A percentile compares a stretch with the other conserved stretches of the same genome.
Conservation (phyloP, 2,329 filamentous ascomycete species). For the Aspergillus persii region DNA sequence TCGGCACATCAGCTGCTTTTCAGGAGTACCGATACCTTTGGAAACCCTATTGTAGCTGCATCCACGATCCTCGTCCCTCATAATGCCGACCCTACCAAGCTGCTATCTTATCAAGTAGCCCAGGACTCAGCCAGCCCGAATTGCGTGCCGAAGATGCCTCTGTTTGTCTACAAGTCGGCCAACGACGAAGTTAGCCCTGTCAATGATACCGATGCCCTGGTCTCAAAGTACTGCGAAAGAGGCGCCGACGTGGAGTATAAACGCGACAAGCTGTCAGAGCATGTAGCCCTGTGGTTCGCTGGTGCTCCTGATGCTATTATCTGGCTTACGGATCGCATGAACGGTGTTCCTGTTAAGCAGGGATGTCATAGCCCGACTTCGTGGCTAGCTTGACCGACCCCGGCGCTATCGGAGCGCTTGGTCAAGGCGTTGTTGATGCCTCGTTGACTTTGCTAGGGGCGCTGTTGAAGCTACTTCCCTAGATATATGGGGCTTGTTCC, state of each 20-base stretch:
- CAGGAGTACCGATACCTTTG: conserved; percentile 38
- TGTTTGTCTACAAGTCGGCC: conserved; percentile 53
- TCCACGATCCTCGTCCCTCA: conserved; percentile 41
- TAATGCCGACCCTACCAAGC: conserved; percentile 27
- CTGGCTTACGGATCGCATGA: conserved; percentile 28
- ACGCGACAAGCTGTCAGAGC: conserved; percentile 45
- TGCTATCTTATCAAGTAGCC: conserved; percentile 46
- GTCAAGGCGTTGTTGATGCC: neutral
- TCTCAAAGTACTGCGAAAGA: conserved; percentile 41
- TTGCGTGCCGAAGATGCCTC: conserved; percentile 44
- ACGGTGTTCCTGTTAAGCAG: conserved; percentile 7
- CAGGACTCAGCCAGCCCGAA: conserved; percentile 27
- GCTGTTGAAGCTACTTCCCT: neutral
- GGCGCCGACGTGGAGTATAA: conserved; percentile 46
- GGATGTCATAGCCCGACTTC: conserved; percentile 15
- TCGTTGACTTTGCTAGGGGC: neutral
- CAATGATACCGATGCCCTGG: conserved; percentile 44
- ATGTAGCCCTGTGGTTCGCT: conserved; percentile 36
- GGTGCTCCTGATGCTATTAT: conserved; percentile 33
- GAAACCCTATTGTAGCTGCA: conserved; percentile 38
- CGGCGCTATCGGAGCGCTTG: conserved; percentile 7
- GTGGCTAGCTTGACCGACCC: conserved; percentile 17
- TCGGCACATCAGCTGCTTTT: conserved; percentile 40
- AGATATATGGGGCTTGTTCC: too few relatives aligned
- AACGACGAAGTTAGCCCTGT: conserved; percentile 47